Evolutionary conservation across 192 early-diverging fungal genomes (phyloP), one percentile per base, ranked within the genome.

Genomic region (Cladochytrium replicatum): DNA sequence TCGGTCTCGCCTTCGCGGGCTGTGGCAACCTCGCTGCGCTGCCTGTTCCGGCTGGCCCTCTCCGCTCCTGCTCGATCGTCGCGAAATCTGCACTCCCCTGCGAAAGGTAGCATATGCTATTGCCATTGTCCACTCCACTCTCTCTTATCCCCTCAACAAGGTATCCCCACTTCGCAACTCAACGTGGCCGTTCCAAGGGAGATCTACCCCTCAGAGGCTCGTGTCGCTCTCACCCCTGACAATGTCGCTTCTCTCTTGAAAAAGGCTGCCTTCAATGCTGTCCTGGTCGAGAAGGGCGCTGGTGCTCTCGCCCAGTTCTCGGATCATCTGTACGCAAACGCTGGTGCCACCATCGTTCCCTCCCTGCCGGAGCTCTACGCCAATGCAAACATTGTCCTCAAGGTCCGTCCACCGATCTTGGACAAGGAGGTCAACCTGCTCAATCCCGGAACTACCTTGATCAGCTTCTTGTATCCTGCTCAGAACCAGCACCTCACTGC

Each of bases 141-240:
- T 65, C 28, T 61, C 60, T 52, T 77, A 75, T 44, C 75, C 75
- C 51, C 75, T 77, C 2, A 55, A 66, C 1, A 77, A 50, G 1
- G 74, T 77, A 13, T 66, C 74, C 39, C 75, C 31, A 9, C 75
- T 29, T 48, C 46, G 5, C 4, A 13, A 6, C 49, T 54, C 48
- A 32, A 45, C 6, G 52, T 64, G 41, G 62, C 57, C 31, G 52
- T 64, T 3, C 51, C 52, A 6, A 45, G 43, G 30, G 62, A 64
- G 46, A 29, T 50, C 9, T 52, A 46, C 28, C 21, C 45, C 9
- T 27, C 22, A 23, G 62, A 64, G 34, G 46, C 24, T 25, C 29
- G 62, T 6, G 62, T 64, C 11, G 43, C 62, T 23, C 34, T 64
- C n/a, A 63, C 62, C 0, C 62, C 62, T 26, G 43, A 22, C 8